Evolutionary conservation across 768 basidiomycete species (phyloP).

Genomic region (Cystobasidiopsis lactophilus): DNA sequence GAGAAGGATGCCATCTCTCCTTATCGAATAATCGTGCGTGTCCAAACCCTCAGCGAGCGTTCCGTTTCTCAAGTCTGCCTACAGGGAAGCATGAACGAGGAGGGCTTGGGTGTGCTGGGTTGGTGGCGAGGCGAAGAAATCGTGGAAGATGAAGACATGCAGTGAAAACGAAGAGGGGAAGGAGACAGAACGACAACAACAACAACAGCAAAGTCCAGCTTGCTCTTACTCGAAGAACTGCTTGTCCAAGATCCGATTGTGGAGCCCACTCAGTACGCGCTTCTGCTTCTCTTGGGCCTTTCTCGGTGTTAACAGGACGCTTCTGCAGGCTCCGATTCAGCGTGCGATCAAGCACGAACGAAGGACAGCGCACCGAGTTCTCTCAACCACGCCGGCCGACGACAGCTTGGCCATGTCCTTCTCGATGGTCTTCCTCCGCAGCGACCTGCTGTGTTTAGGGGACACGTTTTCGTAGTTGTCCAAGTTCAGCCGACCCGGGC

Average conservation of each 20-base stretch:
- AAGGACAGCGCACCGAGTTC: not conserved
- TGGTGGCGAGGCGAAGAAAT: slow-evolving; percentile 27
- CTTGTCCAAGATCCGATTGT: not conserved
- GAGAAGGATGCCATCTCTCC: too few species aligned
- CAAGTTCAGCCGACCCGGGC: too few species aligned
- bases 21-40: not conserved
- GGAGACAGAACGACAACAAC: slow-evolving; percentile 9
- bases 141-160: too few species aligned
- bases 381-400: slow-evolving; percentile 5
- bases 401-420: slow-evolving; percentile 12
- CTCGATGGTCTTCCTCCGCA: slow-evolving; percentile 15
- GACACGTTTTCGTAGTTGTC: too few species aligned
- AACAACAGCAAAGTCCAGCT: slow-evolving; percentile 3
- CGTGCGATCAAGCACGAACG: not conserved
- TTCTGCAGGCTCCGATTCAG: not conserved
- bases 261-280: not conserved
- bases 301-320: slow-evolving; percentile 3
- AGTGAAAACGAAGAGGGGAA: slow-evolving; percentile 15
- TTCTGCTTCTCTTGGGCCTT: not conserved
- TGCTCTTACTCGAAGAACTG: not conserved
- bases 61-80: too few species aligned
- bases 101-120: slow-evolving; percentile 24
- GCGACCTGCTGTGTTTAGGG: too few species aligned
- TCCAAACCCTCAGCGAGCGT: too few species aligned
- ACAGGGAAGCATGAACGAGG: slow-evolving; percentile 26